phyloP scores from a whole-genome alignment of 2,329 filamentous ascomycete genomes.

The Fusarium sublunatum region DNA sequence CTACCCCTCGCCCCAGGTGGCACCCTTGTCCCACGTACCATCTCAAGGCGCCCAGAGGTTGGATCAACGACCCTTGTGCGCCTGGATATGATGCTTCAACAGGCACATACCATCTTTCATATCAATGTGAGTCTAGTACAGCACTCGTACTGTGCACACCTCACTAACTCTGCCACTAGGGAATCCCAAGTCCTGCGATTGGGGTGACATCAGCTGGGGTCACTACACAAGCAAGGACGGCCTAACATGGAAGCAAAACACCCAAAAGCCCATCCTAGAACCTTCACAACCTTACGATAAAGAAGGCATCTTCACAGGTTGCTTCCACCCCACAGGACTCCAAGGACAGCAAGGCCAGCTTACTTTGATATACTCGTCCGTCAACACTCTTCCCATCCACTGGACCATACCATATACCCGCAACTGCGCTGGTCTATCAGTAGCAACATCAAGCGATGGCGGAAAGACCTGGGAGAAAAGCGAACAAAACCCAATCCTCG shows the following conservation, averaged over 20 bases:
- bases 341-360: constrained; percentile 53
- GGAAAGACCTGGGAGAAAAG: constrained; percentile 51
- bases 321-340: constrained; percentile 60
- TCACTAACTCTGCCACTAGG: constrained; percentile 27
- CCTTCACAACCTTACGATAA: constrained; percentile 59
- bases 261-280: constrained; percentile 49
- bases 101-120: constrained; percentile 43
- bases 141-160: no score
- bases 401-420: constrained; percentile 55
- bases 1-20: constrained; percentile 20
- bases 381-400: constrained; percentile 50
- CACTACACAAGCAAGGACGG: constrained; percentile 59
- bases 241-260: constrained; percentile 57
- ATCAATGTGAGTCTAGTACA: constrained; percentile 33
- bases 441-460: constrained; percentile 54
- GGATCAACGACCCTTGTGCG: constrained; percentile 44
- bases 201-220: constrained; percentile 60
- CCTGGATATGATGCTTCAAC: constrained; percentile 38
- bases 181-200: constrained; percentile 53
- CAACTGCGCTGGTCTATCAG: constrained; percentile 55
- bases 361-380: constrained; percentile 51
- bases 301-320: constrained; percentile 64
- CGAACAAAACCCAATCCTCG: constrained; percentile 47
- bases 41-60: constrained; percentile 39
- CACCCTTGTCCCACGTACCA: constrained; percentile 39